Percentiles rank a stretch among this genome's conserved stretches.
Conservation (phyloP, 805 yeast species). For the Candida boidinii region DNA sequence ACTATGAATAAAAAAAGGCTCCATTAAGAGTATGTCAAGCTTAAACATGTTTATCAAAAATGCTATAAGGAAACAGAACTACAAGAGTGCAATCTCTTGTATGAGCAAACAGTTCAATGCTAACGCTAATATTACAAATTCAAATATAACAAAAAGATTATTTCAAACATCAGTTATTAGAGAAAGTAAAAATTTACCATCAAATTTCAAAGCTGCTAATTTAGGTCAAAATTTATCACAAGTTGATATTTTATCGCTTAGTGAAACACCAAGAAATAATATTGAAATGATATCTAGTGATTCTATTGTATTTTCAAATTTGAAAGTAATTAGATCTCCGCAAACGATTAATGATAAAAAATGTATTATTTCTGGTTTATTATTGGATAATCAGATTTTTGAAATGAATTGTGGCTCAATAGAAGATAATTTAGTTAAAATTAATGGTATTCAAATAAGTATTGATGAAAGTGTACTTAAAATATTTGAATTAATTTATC, state of each 20-base stretch:
- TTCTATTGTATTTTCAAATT: slow-evolving; percentile 53
- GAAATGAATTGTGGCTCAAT: slow-evolving; percentile 48
- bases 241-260: slow-evolving; percentile 35
- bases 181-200: slow-evolving; percentile 13
- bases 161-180: slow-evolving; percentile 3
- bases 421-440: slow-evolving; percentile 24
- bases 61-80: no score
- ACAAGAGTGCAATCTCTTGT: no score
- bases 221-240: slow-evolving; percentile 30
- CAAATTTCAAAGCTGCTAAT: slow-evolving; percentile 24
- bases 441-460: slow-evolving; percentile 27
- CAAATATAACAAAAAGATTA: no score
- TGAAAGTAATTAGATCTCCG: slow-evolving; percentile 37
- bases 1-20: no score
- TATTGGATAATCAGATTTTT: slow-evolving; percentile 51
- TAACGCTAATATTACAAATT: no score
- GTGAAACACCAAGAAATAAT: slow-evolving; percentile 38
- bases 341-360: slow-evolving; percentile 17
- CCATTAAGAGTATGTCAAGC: no score
- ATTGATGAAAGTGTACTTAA: slow-evolving; percentile 36
- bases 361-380: slow-evolving; percentile 35
- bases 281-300: slow-evolving; percentile 42
- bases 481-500: slow-evolving; percentile 49
- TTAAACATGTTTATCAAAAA: no score
- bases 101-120: no score